Evolutionary conservation across 805 yeast species (phyloP).

Genomic region (Wickerhamomyces hampshirensis): DNA sequence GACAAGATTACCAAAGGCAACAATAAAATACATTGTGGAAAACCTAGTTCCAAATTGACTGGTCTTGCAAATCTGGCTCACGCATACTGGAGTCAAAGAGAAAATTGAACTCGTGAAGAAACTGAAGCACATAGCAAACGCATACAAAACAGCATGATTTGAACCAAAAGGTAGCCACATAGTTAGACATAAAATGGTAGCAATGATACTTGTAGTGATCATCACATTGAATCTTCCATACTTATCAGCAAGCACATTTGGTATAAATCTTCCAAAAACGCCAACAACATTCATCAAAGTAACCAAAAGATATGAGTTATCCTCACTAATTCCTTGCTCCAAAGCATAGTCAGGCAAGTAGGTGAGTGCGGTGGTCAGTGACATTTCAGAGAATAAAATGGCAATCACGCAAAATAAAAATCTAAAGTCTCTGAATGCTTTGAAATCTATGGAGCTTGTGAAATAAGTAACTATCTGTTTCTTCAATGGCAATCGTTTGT

Average conservation of each 20-base stretch:
- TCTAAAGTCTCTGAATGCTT: slow-evolving; percentile 37
- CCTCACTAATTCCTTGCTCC: slow-evolving; percentile 18
- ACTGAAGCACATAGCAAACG: slow-evolving; percentile 45
- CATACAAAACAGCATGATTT: slow-evolving; percentile 24
- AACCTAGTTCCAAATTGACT: slow-evolving; percentile 48
- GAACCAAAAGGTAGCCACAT: slow-evolving; percentile 36
- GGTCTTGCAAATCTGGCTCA: slow-evolving; percentile 50
- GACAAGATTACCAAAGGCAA: slow-evolving; percentile 44
- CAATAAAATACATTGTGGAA: slow-evolving; percentile 53
- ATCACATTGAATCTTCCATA: slow-evolving; percentile 46
- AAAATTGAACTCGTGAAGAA: slow-evolving; percentile 46
- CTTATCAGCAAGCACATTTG: slow-evolving; percentile 31
- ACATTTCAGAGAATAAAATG: slow-evolving; percentile 40
- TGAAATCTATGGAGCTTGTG: slow-evolving; percentile 29
- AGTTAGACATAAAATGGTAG: slow-evolving; percentile 30
- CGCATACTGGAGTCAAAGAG: slow-evolving; percentile 34
- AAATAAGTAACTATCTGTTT: slow-evolving; percentile 21
- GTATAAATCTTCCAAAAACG: slow-evolving; percentile 29
- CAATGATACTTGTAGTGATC: slow-evolving; percentile 27
- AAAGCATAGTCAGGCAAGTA: slow-evolving; percentile 44
- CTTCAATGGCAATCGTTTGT: slow-evolving; percentile 20
- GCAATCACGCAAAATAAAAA: slow-evolving; percentile 39
- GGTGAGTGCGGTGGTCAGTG: slow-evolving; percentile 42
- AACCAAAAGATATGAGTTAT: slow-evolving; percentile 34
- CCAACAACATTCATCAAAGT: slow-evolving; percentile 35